Evolutionary conservation across 2,329 filamentous ascomycete genomes (phyloP), one percentile per base, ranked within the genome.

Genomic region (Colletotrichum eremochloae): DNA sequence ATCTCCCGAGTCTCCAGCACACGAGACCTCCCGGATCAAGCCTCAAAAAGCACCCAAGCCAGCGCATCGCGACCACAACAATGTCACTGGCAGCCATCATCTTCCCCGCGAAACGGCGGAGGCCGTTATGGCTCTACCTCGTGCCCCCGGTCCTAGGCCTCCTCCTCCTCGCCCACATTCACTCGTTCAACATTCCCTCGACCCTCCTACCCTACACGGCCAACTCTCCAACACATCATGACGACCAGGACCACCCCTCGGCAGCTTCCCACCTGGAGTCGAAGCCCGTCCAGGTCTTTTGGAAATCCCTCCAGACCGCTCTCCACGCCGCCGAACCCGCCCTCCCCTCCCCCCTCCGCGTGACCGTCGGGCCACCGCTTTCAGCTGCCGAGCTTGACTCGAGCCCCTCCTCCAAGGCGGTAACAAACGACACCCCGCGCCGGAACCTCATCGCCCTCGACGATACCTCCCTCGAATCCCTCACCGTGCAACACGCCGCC

Each of bases 201-300:
- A 67, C 36, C 44, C n/a, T 68, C 24, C 40, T 67, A 20, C 64
- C 14, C n/a, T 29, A 52, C 20, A 24, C 33, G 1, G 4, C 46
- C 36, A 24, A 36, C 20, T 38, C 44, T 12, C 29, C 42, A 15
- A 15, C 20, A 6, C 11, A 24, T 31, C 0, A 36, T 20, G 33
- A 40, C 33, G 20, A 20, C 36, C 33, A 24, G 9, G 12, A 15
- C 6, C 33, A 24, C n/a, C 20, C 33, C 33, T 57, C 55, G 55
- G 63, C 67, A 14, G 68, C 61, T 12, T 18, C 38, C 12, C 73
- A 74, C 72, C 63, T 76, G n/a, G 20, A 42, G n/a, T 66, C 72
- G 20, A 24, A 56, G 29, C 24, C 33, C 14, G 58, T 74, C 11
- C 63, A 63, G 6, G 5, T 61, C 9, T 75, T 67, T 38, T 76